These are phyloP conservation scores for Thelonectria blattea DNA, from an alignment of 2,329 filamentous ascomycete genomes.

Conservation along the genomic window DNA sequence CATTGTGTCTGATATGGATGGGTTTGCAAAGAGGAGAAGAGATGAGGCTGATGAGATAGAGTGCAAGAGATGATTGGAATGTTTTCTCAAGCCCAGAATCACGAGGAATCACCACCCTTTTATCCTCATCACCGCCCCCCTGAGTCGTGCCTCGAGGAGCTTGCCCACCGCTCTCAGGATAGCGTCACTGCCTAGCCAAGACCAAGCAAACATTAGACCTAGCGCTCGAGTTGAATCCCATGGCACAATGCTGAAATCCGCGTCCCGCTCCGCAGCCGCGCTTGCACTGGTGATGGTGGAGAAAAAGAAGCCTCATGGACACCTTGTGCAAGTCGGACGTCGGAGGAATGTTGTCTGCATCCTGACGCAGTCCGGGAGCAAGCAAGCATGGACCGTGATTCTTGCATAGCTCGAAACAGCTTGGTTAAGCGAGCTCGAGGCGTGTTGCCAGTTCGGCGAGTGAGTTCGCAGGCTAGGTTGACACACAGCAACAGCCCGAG, in stretches of 20 bases:
- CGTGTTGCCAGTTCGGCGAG: neutral
- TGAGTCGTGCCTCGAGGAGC: slow-evolving; percentile 3
- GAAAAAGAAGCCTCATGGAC: neutral
- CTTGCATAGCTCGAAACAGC: neutral
- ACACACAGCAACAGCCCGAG: neutral
- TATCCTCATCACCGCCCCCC: slow-evolving; percentile 15
- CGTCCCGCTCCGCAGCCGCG: neutral
- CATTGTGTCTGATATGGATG: slow-evolving; percentile 25
- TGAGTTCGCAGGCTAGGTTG: neutral
- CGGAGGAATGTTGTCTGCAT: too few species aligned
- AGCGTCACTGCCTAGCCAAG: slow-evolving; percentile 8
- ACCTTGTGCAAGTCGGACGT: neutral
- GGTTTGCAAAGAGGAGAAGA: neutral
- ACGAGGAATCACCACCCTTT: slow-evolving; percentile 2
- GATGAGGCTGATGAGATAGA: neutral
- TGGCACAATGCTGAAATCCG: neutral
- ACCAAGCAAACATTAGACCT: neutral
- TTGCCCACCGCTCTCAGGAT: slow-evolving; percentile 10
- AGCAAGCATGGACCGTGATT: neutral
- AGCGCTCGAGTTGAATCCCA: neutral
- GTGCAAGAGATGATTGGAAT: neutral
- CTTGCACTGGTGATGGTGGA: neutral
- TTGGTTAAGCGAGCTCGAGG: slow-evolving; percentile 11
- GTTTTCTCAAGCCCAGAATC: neutral
- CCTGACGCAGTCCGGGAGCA: neutral